Conservation (phyloP, 768 basidiomycete genomes). For the Rhodotorula sphaerocarpa region DNA sequence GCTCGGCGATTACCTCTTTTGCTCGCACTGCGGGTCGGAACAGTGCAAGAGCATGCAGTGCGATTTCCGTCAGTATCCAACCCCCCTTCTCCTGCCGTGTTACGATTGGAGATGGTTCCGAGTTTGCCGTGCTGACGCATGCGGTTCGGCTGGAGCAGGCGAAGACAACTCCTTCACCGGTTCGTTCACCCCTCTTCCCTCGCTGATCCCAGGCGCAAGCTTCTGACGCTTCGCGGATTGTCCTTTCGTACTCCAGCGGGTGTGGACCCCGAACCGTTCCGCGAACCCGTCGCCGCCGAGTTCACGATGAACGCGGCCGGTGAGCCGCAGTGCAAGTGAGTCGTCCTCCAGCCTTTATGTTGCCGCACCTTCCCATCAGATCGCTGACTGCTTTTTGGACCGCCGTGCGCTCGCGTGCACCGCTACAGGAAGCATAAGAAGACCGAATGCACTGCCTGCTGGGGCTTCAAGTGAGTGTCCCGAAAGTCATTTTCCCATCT, state of each 20-base stretch:
- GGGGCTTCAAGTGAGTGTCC: conserved; percentile 2
- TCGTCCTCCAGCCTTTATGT: too few species aligned
- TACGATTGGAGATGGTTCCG: background rate
- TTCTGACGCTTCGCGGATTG: background rate
- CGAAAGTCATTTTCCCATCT: background rate
- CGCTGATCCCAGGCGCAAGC: background rate
- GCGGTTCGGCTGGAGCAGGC: too few species aligned
- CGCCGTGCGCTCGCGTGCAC: background rate
- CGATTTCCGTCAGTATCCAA: conserved; percentile 7
- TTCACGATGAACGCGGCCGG: conserved; percentile 18
- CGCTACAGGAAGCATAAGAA: conserved; percentile 16
- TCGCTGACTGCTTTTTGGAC: background rate
- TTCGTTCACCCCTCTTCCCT: background rate
- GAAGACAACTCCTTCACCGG: conserved; percentile 32
- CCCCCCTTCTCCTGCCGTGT: background rate
- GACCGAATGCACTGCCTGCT: conserved; percentile 12
- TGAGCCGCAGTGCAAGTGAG: conserved; percentile 19
- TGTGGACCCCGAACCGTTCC: background rate
- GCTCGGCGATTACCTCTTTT: conserved; percentile 21
- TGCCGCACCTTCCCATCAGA: background rate
- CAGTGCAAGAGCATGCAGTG: conserved; percentile 6
- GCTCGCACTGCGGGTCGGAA: conserved; percentile 14
- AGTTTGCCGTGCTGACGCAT: too few species aligned
- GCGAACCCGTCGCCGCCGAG: conserved; percentile 10
- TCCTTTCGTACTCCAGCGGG: background rate